Conservation (phyloP, 192 early-diverging fungal genomes). For the Thoreauomyces humboldtii region DNA sequence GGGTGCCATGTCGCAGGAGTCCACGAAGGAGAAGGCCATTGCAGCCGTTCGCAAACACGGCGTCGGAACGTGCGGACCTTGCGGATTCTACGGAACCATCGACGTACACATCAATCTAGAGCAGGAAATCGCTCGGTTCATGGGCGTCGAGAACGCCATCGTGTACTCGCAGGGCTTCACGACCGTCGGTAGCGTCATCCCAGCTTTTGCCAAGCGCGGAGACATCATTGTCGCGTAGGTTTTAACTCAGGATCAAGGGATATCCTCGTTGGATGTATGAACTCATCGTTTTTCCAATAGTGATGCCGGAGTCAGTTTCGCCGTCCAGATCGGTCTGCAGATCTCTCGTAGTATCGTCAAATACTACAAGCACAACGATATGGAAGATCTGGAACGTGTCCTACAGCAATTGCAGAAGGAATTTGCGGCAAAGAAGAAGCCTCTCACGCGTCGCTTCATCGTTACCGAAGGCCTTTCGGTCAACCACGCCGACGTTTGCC, state of each 20-base stretch:
- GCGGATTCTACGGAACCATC: slow-evolving; percentile 90
- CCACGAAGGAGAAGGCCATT: slow-evolving; percentile 79
- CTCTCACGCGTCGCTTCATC: slow-evolving; percentile 88
- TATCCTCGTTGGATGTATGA: too few species aligned
- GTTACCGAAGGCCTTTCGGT: slow-evolving; percentile 89
- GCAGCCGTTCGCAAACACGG: slow-evolving; percentile 87
- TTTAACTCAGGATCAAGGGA: too few species aligned
- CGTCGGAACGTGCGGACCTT: slow-evolving; percentile 93
- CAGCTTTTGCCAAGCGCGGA: slow-evolving; percentile 94
- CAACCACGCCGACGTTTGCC: slow-evolving; percentile 84
- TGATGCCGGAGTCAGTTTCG: slow-evolving; percentile 85
- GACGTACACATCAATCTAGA: slow-evolving; percentile 97
- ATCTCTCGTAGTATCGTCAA: slow-evolving; percentile 88
- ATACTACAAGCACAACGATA: slow-evolving; percentile 96
- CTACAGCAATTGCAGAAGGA: slow-evolving; percentile 74
- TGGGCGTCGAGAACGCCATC: slow-evolving; percentile 82
- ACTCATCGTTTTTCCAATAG: slow-evolving; percentile 42
- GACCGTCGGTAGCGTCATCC: slow-evolving; percentile 86
- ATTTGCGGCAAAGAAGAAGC: slow-evolving; percentile 42
- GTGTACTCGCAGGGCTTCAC: slow-evolving; percentile 96
- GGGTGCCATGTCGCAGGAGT: slow-evolving; percentile 71
- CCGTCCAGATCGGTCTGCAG: slow-evolving; percentile 83
- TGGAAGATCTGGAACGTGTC: slow-evolving; percentile 88
- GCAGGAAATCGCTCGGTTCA: slow-evolving; percentile 75
- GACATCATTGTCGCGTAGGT: slow-evolving; percentile 87